These are phyloP conservation scores for Eucalyptus albens DNA, from an alignment of 345 rosid genomes.

Conservation along the genomic window DNA sequence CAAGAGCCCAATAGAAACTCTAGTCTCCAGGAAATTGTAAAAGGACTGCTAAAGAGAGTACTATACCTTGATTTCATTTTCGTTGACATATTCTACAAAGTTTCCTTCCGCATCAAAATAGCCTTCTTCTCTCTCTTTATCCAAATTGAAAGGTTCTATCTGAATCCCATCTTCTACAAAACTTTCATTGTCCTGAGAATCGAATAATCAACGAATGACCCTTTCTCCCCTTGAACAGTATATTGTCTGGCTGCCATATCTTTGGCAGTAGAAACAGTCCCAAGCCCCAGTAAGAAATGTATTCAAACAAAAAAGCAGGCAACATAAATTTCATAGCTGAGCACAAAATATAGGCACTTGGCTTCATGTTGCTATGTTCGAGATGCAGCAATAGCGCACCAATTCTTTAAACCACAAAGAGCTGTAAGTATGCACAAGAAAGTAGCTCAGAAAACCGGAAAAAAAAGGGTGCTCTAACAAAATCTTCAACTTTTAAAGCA, in stretches of 20 bases:
- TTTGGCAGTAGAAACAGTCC: background rate
- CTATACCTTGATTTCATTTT: slow-evolving; percentile 68
- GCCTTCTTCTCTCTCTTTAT: slow-evolving; percentile 93
- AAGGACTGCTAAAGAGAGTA: background rate
- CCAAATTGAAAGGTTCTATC: slow-evolving; percentile 86
- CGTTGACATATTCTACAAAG: slow-evolving; percentile 76
- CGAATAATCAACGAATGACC: slow-evolving; percentile 10
- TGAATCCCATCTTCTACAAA: slow-evolving; percentile 87
- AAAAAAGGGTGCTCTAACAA: background rate
- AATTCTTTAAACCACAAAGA: background rate
- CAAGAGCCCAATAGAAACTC: background rate
- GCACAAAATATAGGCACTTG: background rate
- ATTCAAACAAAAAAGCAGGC: background rate
- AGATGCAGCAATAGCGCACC: background rate
- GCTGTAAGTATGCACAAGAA: background rate
- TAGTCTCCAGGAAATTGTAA: background rate
- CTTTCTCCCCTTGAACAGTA: background rate
- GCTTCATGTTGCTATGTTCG: background rate
- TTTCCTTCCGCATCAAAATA: slow-evolving; percentile 87
- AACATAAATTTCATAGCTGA: background rate
- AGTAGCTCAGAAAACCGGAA: background rate
- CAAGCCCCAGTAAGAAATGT: background rate
- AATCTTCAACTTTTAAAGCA: background rate
- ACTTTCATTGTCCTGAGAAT: slow-evolving; percentile 57
- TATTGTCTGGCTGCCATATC: background rate